Evolutionary conservation across 78 protist species (phyloP).

Genomic region (Pigoraptor vietnamica): DNA sequence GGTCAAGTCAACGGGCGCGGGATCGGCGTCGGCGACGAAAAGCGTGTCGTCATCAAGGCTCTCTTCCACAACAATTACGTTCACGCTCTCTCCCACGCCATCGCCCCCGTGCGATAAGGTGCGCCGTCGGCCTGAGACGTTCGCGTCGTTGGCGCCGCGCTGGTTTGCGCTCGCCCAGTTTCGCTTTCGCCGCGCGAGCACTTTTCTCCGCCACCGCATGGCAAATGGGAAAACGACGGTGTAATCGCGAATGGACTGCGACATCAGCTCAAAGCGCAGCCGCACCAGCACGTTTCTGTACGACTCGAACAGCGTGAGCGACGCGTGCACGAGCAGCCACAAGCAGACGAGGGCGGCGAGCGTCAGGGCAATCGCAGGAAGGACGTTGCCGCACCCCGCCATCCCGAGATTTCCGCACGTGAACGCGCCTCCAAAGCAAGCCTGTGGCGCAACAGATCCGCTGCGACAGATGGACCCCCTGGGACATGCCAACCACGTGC

Average conservation of each 20-base stretch:
- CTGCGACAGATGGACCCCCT: background rate
- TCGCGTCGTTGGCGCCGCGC: background rate
- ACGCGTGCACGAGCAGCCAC: background rate
- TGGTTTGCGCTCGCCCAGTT: background rate
- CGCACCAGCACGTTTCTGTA: background rate
- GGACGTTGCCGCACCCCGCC: background rate
- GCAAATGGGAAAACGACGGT: background rate
- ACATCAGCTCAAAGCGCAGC: background rate
- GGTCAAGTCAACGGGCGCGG: background rate
- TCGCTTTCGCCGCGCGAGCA: background rate
- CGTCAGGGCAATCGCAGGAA: background rate
- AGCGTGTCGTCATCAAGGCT: background rate
- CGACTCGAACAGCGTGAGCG: background rate
- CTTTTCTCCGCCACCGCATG: background rate
- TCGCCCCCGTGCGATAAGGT: too few species aligned
- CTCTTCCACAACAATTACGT: too few species aligned
- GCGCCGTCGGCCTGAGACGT: background rate
- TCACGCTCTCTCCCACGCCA: too few species aligned
- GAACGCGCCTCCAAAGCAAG: background rate
- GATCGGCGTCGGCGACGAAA: background rate
- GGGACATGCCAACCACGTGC: background rate
- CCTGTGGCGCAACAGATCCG: background rate
- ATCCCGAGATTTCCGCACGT: background rate
- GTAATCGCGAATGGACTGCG: background rate
- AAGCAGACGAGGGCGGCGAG: background rate